Evolutionary conservation across 108 stramenopile genomes (phyloP), one percentile per base, ranked within the genome.

Genomic region (Pinguiococcus pyrenoidosus): DNA sequence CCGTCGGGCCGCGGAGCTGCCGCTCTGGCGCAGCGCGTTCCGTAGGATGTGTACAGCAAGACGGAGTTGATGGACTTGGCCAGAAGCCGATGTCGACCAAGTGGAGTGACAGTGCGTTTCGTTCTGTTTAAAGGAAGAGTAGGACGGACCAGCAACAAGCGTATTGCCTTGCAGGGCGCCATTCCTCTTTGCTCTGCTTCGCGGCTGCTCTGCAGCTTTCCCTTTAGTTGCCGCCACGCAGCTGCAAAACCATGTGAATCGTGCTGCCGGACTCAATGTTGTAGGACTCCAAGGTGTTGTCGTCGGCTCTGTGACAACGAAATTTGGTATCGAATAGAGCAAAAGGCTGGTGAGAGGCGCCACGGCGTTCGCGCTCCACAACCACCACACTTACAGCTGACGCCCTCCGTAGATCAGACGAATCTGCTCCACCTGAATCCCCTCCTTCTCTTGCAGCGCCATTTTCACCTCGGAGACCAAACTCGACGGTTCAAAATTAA

Each of bases 171-270:
- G n/a, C n/a, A n/a, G n/a, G n/a, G n/a, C n/a, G n/a, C n/a, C n/a
- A n/a, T n/a, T n/a, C n/a, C n/a, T n/a, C n/a, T n/a, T 14, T 39
- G 14, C 38, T 39, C 39, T 20, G 18, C 39, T 40, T 20, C 8
- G 26, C 3, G 26, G 14, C 16, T 46, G 2, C 45, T 46, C 27
- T n/a, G 2, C 37, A 7, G 0, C 18, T 4, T 18, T 44, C 42
- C 25, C 17, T 13, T 4, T 18, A 48, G 17, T 4, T 12, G 2
- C 95, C 91, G 25, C 95, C 96, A 39, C 96, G 86, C 57, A 98
- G 73, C 75, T 94, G 92, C 53, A 98, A 70, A 0, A 98, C 96
- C 96, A 98, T 98, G 69, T 98, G 96, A 71, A 98, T 91, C 40
- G 90, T 92, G 33, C 84, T 89, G n/a, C 96, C 96, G 22, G 92